Evolutionary conservation across 2,329 filamentous ascomycete species (phyloP).

Genomic region (Tolypocladium tundrense): DNA sequence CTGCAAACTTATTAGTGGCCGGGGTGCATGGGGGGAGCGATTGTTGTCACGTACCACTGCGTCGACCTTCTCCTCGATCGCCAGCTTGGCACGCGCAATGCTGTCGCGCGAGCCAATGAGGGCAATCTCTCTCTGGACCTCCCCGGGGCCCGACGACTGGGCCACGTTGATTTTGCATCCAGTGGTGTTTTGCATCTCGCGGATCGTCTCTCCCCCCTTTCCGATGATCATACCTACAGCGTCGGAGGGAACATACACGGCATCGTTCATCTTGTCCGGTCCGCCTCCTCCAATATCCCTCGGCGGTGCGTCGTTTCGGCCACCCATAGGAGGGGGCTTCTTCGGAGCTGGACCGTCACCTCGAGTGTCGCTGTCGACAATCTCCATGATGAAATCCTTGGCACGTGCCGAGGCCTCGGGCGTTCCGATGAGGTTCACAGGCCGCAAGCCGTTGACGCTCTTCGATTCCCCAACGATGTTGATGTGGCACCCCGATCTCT

Average conservation of each 20-base stretch:
- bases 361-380: constrained; percentile 82
- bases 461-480: constrained; percentile 92
- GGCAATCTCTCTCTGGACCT: constrained; percentile 77
- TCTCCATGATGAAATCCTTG: constrained; percentile 84
- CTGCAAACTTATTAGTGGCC: constrained; percentile 24
- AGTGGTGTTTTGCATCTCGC: constrained; percentile 80
- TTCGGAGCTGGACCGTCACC: constrained; percentile 31
- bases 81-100: constrained; percentile 70
- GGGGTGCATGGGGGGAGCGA: neutral
- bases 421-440: constrained; percentile 81
- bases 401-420: constrained; percentile 64
- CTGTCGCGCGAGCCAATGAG: constrained; percentile 69
- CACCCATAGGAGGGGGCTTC: constrained; percentile 16
- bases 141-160: constrained; percentile 64
- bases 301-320: constrained; percentile 19
- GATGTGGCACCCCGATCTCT: constrained; percentile 86
- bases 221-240: constrained; percentile 95
- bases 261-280: constrained; percentile 66
- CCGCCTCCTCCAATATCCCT: constrained; percentile 24
- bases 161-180: constrained; percentile 94
- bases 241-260: constrained; percentile 78
- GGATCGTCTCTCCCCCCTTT: constrained; percentile 88
- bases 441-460: constrained; percentile 79
- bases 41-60: constrained; percentile 56
- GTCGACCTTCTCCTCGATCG: constrained; percentile 87